These are phyloP conservation scores for Parastagonospora nodorum DNA, from an alignment of 2,329 filamentous ascomycete species.

Conservation along the genomic window DNA sequence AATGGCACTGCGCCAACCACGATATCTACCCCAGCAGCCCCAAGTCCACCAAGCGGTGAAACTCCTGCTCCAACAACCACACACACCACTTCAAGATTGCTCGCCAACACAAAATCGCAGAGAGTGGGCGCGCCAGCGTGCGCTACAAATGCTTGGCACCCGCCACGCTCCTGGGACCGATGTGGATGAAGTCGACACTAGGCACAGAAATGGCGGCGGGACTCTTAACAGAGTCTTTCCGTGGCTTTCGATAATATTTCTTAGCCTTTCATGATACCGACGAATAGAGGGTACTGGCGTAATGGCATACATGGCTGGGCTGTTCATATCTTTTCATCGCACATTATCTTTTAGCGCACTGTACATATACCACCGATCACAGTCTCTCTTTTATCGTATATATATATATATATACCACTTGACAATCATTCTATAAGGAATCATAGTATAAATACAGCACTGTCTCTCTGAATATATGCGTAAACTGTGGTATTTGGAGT, in stretches of 20 bases:
- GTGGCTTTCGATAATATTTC: slow-evolving; percentile 29
- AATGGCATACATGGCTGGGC: no score
- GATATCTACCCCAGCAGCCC: background rate
- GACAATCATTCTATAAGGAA: no score
- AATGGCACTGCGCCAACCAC: slow-evolving; percentile 1
- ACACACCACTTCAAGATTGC: slow-evolving; percentile 10
- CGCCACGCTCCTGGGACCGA: slow-evolving; percentile 23
- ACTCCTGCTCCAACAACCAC: slow-evolving; percentile 5
- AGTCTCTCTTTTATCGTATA: no score
- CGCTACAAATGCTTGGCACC: slow-evolving; percentile 50
- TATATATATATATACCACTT: no score
- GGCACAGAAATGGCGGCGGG: slow-evolving; percentile 36
- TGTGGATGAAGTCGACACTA: slow-evolving; percentile 27
- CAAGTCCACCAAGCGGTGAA: background rate
- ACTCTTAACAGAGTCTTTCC: slow-evolving; percentile 42
- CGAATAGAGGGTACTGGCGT: no score
- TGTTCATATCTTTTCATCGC: no score
- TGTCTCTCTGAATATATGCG: no score
- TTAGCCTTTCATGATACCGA: slow-evolving; percentile 10
- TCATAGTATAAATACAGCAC: no score
- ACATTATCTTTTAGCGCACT: no score
- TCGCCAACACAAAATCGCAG: slow-evolving; percentile 38
- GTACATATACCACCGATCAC: no score
- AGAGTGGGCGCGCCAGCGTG: slow-evolving; percentile 54
- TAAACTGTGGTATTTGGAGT: no score